A percentile compares a stretch with the other conserved stretches of the same genome.
These are phyloP conservation scores for Colletotrichum nymphaeae DNA, from an alignment of 2,329 filamentous ascomycete species.

Conservation along the genomic window DNA sequence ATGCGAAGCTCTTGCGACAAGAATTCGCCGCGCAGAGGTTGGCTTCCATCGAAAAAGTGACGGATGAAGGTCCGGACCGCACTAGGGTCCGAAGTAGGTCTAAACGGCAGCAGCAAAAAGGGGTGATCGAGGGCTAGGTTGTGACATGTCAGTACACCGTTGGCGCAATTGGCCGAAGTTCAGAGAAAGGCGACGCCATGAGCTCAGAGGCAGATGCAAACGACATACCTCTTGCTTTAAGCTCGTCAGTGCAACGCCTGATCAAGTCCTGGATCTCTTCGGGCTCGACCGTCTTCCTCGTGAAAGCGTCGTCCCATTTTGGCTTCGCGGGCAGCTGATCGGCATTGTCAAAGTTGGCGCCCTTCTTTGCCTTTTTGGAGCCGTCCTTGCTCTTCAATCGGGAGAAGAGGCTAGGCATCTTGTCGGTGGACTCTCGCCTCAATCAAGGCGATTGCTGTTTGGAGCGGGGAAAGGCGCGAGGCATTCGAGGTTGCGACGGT, in stretches of 20 bases:
- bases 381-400: slow-evolving; percentile 82
- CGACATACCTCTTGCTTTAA: slow-evolving; percentile 90
- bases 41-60: slow-evolving; percentile 84
- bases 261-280: slow-evolving; percentile 93
- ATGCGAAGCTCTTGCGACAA: slow-evolving; percentile 89
- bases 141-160: slow-evolving; percentile 5
- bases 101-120: slow-evolving; percentile 93
- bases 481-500: slow-evolving; percentile 23
- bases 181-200: slow-evolving; percentile 37
- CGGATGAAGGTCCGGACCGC: slow-evolving; percentile 92
- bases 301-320: slow-evolving; percentile 89
- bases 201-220: slow-evolving; percentile 29
- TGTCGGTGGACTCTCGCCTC: slow-evolving; percentile 38
- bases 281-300: slow-evolving; percentile 82
- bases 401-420: slow-evolving; percentile 70
- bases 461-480: slow-evolving; percentile 16
- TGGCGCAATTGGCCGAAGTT: slow-evolving; percentile 11
- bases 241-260: slow-evolving; percentile 85
- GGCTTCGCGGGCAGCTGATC: slow-evolving; percentile 73
- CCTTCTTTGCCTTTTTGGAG: slow-evolving; percentile 75
- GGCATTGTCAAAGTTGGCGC: slow-evolving; percentile 61
- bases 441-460: slow-evolving; percentile 9
- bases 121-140: slow-evolving; percentile 83
- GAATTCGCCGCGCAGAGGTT: slow-evolving; percentile 74
- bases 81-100: slow-evolving; percentile 91